These are phyloP conservation scores for Aristolochia fimbriata DNA, from an alignment of 164 flowering plant genomes.

Conservation along the genomic window DNA sequence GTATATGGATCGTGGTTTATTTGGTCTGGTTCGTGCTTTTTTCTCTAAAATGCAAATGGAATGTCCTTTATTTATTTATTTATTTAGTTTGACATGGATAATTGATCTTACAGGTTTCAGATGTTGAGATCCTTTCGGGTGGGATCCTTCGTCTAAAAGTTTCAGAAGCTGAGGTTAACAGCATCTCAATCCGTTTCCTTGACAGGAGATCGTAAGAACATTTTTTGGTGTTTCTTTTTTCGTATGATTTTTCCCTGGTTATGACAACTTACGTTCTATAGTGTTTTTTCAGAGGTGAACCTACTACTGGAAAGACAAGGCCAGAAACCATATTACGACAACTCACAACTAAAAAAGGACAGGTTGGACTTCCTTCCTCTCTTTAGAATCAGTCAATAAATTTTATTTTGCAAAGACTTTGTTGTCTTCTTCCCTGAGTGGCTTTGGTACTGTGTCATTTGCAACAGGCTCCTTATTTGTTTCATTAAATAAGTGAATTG, in stretches of 20 bases:
- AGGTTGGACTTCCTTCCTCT: constrained; percentile 33
- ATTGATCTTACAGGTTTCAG: constrained; percentile 54
- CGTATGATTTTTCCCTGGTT: neutral
- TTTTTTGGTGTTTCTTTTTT: constrained; percentile 3
- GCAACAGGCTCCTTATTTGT: too few species aligned
- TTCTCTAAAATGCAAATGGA: neutral
- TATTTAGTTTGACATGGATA: neutral
- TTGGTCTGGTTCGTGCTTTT: constrained; percentile 68
- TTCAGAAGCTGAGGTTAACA: constrained; percentile 94
- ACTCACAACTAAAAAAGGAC: constrained; percentile 95
- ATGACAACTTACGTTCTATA: neutral
- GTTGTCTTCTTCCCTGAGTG: too few species aligned
- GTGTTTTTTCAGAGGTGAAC: constrained; percentile 75
- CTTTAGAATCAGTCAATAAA: too few species aligned
- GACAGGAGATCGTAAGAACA: constrained; percentile 75
- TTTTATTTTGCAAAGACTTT: too few species aligned
- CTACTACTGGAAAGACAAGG: constrained; percentile 88
- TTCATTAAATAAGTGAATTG: too few species aligned
- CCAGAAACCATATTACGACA: constrained; percentile 93
- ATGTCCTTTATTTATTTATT: neutral
- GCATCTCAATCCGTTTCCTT: constrained; percentile 77
- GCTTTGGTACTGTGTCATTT: too few species aligned
- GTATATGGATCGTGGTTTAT: constrained; percentile 95
- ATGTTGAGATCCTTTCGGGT: constrained; percentile 89
- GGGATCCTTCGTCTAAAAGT: constrained; percentile 79